A percentile compares a stretch with the other conserved stretches of the same genome.
phyloP scores from a whole-genome alignment of 306 rosid species.

The Canavalia ensiformis region DNA sequence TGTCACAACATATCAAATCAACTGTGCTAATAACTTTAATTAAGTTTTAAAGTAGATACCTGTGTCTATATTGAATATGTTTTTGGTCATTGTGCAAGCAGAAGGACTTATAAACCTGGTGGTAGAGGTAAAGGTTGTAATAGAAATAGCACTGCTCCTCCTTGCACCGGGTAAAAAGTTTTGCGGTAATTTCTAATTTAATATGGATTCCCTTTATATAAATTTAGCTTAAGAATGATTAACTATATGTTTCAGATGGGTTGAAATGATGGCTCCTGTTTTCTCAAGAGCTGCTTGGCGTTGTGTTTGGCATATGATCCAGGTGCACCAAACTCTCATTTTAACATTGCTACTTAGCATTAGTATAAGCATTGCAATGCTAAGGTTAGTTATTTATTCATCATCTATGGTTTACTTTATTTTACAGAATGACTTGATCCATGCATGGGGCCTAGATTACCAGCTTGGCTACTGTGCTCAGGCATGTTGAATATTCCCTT shows the following conservation, averaged over 20 bases:
- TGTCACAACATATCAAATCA: neutral
- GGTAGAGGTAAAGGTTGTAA: slow-evolving; percentile 62
- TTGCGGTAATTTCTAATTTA: slow-evolving; percentile 12
- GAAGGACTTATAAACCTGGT: slow-evolving; percentile 68
- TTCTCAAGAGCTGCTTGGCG: slow-evolving; percentile 84
- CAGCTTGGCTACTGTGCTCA: slow-evolving; percentile 89
- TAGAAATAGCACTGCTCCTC: slow-evolving; percentile 71
- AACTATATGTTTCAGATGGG: slow-evolving; percentile 65
- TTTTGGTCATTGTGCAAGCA: slow-evolving; percentile 53
- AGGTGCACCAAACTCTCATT: slow-evolving; percentile 56
- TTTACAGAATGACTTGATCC: slow-evolving; percentile 80
- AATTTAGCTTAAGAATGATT: slow-evolving; percentile 31
- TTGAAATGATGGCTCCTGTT: slow-evolving; percentile 95
- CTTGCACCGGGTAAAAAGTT: slow-evolving; percentile 79
- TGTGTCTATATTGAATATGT: slow-evolving; percentile 29
- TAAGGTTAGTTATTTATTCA: neutral
- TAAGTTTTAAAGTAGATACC: neutral
- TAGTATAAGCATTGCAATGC: neutral
- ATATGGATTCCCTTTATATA: neutral
- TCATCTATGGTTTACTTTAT: neutral
- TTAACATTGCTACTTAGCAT: neutral
- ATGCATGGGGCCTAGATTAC: slow-evolving; percentile 87
- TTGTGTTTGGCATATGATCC: slow-evolving; percentile 87
- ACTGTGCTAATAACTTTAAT: neutral
- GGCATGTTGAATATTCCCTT: slow-evolving; percentile 57